Conservation (phyloP, 345 rosid genomes). For the Limnanthes douglasii region DNA sequence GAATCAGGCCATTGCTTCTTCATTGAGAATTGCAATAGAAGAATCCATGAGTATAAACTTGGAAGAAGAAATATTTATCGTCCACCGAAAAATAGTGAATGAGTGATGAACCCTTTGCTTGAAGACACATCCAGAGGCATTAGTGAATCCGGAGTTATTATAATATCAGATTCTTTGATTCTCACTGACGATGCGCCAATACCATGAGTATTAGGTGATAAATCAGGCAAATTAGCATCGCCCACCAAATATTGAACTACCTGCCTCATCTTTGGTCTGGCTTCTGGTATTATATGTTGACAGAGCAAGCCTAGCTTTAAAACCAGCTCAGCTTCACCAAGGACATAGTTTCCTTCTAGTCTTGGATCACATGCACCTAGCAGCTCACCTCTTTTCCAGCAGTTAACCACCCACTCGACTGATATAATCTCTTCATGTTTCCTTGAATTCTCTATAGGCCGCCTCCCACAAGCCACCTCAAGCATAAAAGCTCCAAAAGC, state of each 20-base stretch:
- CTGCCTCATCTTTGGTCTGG: conserved; percentile 57
- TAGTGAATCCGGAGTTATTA: too few relatives aligned
- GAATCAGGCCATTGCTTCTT: too few relatives aligned
- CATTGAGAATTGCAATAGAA: too few relatives aligned
- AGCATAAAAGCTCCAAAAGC: conserved; percentile 87
- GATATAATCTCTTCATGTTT: conserved; percentile 60
- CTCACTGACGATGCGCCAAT: too few relatives aligned
- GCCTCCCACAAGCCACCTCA: conserved; percentile 75
- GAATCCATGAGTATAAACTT: too few relatives aligned
- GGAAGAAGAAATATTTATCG: too few relatives aligned
- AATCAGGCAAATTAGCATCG: conserved; percentile 21
- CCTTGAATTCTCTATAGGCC: conserved; percentile 68
- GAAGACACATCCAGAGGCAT: too few relatives aligned
- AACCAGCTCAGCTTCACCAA: conserved; percentile 30
- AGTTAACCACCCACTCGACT: conserved; percentile 80
- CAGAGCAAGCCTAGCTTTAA: conserved; percentile 66
- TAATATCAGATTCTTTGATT: too few relatives aligned
- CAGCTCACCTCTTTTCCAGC: conserved; percentile 30
- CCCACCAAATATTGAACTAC: conserved; percentile 53
- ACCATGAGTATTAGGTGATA: conserved; percentile 18
- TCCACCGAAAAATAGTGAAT: too few relatives aligned
- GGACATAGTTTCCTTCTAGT: conserved; percentile 25
- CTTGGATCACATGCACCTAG: conserved; percentile 47
- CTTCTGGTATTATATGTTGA: conserved; percentile 31
- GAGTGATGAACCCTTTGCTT: too few relatives aligned